Base-by-base conservation (phyloP, 2,329 filamentous ascomycete genomes). In the Colletotrichum sansevieriae region DNA sequence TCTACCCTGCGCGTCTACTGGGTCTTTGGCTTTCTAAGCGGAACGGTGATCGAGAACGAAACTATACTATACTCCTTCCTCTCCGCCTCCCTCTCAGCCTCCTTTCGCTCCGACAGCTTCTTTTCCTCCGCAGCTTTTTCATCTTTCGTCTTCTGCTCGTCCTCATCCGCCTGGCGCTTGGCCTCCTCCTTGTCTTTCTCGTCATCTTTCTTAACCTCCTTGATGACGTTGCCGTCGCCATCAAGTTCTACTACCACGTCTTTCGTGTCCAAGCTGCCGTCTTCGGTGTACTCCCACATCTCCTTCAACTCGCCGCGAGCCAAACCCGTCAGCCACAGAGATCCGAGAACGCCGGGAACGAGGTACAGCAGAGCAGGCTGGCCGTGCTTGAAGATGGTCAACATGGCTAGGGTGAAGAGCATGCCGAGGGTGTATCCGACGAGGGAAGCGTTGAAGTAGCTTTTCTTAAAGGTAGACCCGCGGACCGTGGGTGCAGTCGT, bases 321-420 rank as follows among this genome's bases (percentile, higher is more conserved):
- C 4, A 90, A 73, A 0, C 91, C 95, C 2, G 92, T 96, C 3
- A 89, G 78, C 91, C 93, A 97, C 1, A 96, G 76, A 1, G 91
- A 87, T 1, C 87, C 84, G 5, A 98, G 81, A 0, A 98, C 93
- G 0, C 92, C 91, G 0, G 95, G 95, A 0, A 98, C 96, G 7
- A 99, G 88, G 76, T 98, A 98, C 13, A 99, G 83, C 37, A 99
- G 84, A 8, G 96, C 95, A 0, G 95, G 95, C 76, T 99, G 95
- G 3, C 93, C 93, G 71, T 93, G 93, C 54, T 91, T 86, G 75
- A 90, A 96, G 10, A 93, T 81, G 57, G 94, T 84, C 81, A 98
- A 91, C 74, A 94, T 92, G 0, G 86, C 82, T 18, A 98, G 80
- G 0, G 95, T 98, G 2, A 85, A 83, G 2, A 94, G 70, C 89